Evolutionary conservation across 257 asterid species (phyloP).

Genomic region (Nicotiana noctiflora): DNA sequence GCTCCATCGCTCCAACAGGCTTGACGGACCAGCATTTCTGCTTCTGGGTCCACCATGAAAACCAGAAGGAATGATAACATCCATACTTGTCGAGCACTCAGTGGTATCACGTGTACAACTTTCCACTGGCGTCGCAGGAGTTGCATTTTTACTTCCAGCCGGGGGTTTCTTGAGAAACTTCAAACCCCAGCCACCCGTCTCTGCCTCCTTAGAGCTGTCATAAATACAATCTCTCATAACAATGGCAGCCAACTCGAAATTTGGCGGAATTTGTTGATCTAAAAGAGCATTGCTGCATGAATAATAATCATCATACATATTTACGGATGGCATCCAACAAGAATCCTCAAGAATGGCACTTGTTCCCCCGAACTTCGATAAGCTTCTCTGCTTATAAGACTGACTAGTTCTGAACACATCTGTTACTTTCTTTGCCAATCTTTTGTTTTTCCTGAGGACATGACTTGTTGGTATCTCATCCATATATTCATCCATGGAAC

Average conservation of each 20-base stretch:
- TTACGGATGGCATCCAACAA: slow-evolving; percentile 37
- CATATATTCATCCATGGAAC: slow-evolving; percentile 24
- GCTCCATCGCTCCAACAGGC: slow-evolving; percentile 67
- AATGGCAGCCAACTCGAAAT: slow-evolving; percentile 74
- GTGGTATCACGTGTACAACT: slow-evolving; percentile 23
- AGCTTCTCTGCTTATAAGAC: slow-evolving; percentile 33
- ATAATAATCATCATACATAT: slow-evolving; percentile 16
- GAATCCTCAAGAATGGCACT: slow-evolving; percentile 37
- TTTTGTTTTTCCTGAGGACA: slow-evolving; percentile 33
- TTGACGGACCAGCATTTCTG: slow-evolving; percentile 57
- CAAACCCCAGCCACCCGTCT: slow-evolving; percentile 86
- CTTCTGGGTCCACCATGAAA: slow-evolving; percentile 81
- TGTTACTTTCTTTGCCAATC: slow-evolving; percentile 42
- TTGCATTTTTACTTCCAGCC: background rate
- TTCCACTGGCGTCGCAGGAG: slow-evolving; percentile 16
- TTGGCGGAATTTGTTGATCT: slow-evolving; percentile 30
- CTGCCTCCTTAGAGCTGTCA: slow-evolving; percentile 32
- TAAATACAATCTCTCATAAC: slow-evolving; percentile 44
- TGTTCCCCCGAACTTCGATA: slow-evolving; percentile 35
- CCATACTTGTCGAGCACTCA: slow-evolving; percentile 62
- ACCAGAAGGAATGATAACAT: slow-evolving; percentile 66
- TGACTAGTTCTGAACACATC: slow-evolving; percentile 44
- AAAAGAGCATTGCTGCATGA: slow-evolving; percentile 6
- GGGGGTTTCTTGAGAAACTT: slow-evolving; percentile 58
- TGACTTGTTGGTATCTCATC: slow-evolving; percentile 32